phyloP scores from a whole-genome alignment of 495 filamentous ascomycete species.

The Penicillium fimorum region DNA sequence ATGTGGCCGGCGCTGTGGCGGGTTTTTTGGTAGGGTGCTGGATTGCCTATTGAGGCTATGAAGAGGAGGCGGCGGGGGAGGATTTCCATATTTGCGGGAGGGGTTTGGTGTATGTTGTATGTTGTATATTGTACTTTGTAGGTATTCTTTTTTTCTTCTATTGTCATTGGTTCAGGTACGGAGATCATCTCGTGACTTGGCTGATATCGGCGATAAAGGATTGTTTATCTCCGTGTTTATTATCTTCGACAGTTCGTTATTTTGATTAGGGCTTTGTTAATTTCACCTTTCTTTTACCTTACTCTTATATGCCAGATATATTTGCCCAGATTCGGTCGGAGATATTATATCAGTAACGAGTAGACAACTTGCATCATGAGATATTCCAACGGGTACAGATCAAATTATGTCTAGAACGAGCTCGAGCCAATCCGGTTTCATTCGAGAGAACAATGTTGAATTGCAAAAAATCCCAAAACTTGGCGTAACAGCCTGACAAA shows the following conservation, averaged over 20 bases:
- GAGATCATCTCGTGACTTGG: constrained; percentile 3
- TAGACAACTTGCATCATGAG: too few species aligned
- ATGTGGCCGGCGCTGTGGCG: constrained; percentile 79
- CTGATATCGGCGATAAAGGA: not conserved
- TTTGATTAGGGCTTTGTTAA: too few species aligned
- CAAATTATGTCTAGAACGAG: constrained; percentile 22
- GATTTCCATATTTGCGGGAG: not conserved
- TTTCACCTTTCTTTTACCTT: too few species aligned
- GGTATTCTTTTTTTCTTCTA: not conserved
- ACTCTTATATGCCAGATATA: too few species aligned
- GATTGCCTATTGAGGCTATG: constrained; percentile 74
- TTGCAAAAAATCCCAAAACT: constrained; percentile 50
- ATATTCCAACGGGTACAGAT: constrained; percentile 15
- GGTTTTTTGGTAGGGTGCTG: constrained; percentile 60
- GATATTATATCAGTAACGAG: too few species aligned
- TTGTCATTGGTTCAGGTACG: constrained; percentile 4
- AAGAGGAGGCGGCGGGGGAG: constrained; percentile 49
- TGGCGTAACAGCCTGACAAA: constrained; percentile 47
- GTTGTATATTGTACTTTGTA: too few species aligned
- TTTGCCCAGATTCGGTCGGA: too few species aligned
- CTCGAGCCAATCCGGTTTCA: constrained; percentile 26
- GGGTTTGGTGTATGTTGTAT: not conserved
- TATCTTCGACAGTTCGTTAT: not conserved
- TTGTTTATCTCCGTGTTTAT: not conserved
- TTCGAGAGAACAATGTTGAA: constrained; percentile 17